Evolutionary conservation across 169 alveolate genomes (phyloP).

Genomic region (Cryptosporidium sp.): DNA sequence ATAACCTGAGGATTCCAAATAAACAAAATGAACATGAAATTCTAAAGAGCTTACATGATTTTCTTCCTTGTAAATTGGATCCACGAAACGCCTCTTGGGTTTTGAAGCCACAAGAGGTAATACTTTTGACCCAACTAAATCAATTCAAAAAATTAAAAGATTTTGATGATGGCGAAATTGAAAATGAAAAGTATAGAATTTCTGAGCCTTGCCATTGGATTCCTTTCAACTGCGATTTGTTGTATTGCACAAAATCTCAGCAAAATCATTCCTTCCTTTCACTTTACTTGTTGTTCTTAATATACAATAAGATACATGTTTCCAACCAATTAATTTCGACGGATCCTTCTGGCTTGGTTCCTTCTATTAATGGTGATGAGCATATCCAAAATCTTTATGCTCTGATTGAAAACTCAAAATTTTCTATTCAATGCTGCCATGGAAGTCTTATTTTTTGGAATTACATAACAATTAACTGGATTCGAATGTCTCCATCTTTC

Average conservation of each 20-base stretch:
- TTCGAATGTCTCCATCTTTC: conserved; percentile 44
- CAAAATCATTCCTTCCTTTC: conserved; percentile 54
- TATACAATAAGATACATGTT: conserved; percentile 25
- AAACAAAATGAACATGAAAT: not conserved
- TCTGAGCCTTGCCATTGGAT: not conserved
- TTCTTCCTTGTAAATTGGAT: conserved; percentile 23
- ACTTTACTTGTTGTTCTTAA: conserved; percentile 36
- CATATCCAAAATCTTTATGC: conserved; percentile 43
- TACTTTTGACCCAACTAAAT: not conserved
- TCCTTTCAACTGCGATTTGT: conserved; percentile 22
- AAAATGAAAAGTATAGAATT: not conserved
- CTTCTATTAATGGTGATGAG: conserved; percentile 47
- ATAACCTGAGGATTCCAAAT: conserved; percentile 29
- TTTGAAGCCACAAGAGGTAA: conserved; percentile 27
- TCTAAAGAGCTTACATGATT: conserved; percentile 1
- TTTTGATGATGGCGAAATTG: not conserved
- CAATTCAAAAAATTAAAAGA: conserved; percentile 3
- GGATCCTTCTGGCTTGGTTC: conserved; percentile 29
- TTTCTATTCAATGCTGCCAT: conserved; percentile 8
- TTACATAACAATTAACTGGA: conserved; percentile 53
- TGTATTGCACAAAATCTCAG: not conserved
- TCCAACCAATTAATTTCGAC: not conserved
- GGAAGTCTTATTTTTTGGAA: conserved; percentile 61
- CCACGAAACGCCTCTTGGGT: conserved; percentile 27
- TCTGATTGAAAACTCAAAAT: conserved; percentile 21